These are phyloP conservation scores for Chrysoporthe deuterocubensis DNA, from an alignment of 2,329 filamentous ascomycete genomes.

Conservation along the genomic window DNA sequence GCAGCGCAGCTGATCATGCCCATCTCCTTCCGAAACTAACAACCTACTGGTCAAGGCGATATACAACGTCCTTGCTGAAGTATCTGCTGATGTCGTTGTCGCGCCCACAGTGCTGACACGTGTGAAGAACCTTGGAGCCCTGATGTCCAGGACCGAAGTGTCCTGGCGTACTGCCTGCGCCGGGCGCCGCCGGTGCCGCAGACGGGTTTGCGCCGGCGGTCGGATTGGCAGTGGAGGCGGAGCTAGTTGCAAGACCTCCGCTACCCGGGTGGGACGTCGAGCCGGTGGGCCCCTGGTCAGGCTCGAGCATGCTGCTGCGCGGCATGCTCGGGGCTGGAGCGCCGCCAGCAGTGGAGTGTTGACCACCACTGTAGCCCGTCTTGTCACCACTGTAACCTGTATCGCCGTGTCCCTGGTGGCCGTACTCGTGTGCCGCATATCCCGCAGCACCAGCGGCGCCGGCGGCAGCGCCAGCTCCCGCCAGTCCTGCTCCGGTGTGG, in stretches of 20 bases:
- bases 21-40: neutral
- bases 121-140: constrained; percentile 31
- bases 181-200: neutral
- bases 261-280: neutral
- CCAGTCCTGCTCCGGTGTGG: constrained; percentile 20
- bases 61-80: constrained; percentile 33
- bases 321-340: constrained; percentile 17
- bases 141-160: constrained; percentile 33
- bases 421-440: constrained; percentile 26
- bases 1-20: neutral
- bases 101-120: constrained; percentile 31
- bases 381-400: constrained; percentile 12
- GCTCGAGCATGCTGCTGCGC: constrained; percentile 27
- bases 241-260: neutral
- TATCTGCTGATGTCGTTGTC: constrained; percentile 34
- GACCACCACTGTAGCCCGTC: constrained; percentile 14
- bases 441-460: constrained; percentile 24
- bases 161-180: constrained; percentile 12
- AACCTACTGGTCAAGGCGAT: constrained; percentile 29
- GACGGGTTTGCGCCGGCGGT: constrained; percentile 1
- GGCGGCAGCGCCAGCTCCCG: constrained; percentile 3
- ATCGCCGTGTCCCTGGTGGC: constrained; percentile 15
- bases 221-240: neutral
- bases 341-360: neutral
- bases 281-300: constrained; percentile 7